Evolutionary conservation across 257 asterid genomes (phyloP), one percentile per base, ranked within the genome.

Genomic region (Ajuga chamaepitys): DNA sequence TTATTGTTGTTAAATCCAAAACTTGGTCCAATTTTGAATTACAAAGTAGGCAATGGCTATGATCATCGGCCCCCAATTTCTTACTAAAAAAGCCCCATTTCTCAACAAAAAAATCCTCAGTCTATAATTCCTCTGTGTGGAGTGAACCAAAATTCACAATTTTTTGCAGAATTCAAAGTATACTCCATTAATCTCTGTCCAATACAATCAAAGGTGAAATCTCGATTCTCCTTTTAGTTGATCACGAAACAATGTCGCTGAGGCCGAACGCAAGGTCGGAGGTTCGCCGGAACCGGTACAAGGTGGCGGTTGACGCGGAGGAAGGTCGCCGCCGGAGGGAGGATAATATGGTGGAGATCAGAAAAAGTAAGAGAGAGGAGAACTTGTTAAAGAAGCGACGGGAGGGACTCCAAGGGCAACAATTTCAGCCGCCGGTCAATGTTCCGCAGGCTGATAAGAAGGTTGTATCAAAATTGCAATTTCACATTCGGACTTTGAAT

Each of bases 271-370:
- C 89, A 42, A 83, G 74, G 81, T 84, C 90, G 22, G 99, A 93
- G 75, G 92, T 81, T 57, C 96, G 99, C 64, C 90, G 99, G 78
- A 93, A 88, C 80, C 82, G 95, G 70, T 93, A 93, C 73, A 93
- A 89, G 85, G 99, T 93, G 58, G 97, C 97, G 67, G 97, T 93
- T 14, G 99, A 93, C 70, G 94, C 95, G 24, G 97, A 93, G 10
- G 98, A 92, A 72, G 96, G 98, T 5, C 80, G 98, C 18, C 78
- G 98, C 46, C 79, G 98, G 52, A 80, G 98, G 55, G 98, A 93
- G 74, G 97, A 93, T 72, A 86, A 87, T 57, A 81, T 89, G 97
- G 85, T 89, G 50, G 98, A 89, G 98, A 93, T 93, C 90, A 88
- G 97, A 79, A 93, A 93, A 87, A 93, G 17, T 56, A 83, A 48